Evolutionary conservation across 1,284 basidiomycete genomes (phyloP), one percentile per base, ranked within the genome.

Genomic region (Apiotrichum laibachii): DNA sequence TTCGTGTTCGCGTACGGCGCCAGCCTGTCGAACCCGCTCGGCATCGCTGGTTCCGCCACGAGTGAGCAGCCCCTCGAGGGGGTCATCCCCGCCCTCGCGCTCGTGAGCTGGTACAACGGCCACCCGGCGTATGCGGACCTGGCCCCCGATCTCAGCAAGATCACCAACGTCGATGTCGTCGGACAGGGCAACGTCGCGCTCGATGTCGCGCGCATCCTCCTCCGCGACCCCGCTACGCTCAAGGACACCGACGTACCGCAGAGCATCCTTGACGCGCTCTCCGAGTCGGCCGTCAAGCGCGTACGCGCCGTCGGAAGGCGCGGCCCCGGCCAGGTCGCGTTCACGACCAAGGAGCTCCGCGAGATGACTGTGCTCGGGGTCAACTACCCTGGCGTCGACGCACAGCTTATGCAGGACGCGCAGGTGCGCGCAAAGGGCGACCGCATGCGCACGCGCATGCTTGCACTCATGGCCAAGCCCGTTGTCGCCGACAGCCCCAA

Each of bases 41-140:
- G 66, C 15, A 67, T 77, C 4, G 46, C 86, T 85, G 75, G 82
- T 81, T 33, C 81, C 78, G 37, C 80, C 86, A 7, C 82, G 78
- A 13, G 83, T 78, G 4, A 85, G 81, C 19, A 60, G 65, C 56
- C 81, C 6, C 69, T 83, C 5, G n/a, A 51, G 0, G 75, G 85
- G 62, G 89, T 89, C 63, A 77, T 88, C 1, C 85, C 92, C 1
- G 93, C 94, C 0, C 82, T 97, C 5, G 86, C 86, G 1, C 81
- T 99, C 54, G 95, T 99, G 2, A 89, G 94, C 69, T 99, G 95
- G 95, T 99, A 99, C 80, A 99, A 96, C 40, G 87, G 86, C 45
- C 93, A 99, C 75, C 94, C 94, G 1, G 81, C 82, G 40, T 78
- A 77, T 31, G 66, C 71, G 1, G 83, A 78, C 26, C 68, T 85